Base-by-base conservation (phyloP, 768 basidiomycete species). In the Lactifluus echinatus region DNA sequence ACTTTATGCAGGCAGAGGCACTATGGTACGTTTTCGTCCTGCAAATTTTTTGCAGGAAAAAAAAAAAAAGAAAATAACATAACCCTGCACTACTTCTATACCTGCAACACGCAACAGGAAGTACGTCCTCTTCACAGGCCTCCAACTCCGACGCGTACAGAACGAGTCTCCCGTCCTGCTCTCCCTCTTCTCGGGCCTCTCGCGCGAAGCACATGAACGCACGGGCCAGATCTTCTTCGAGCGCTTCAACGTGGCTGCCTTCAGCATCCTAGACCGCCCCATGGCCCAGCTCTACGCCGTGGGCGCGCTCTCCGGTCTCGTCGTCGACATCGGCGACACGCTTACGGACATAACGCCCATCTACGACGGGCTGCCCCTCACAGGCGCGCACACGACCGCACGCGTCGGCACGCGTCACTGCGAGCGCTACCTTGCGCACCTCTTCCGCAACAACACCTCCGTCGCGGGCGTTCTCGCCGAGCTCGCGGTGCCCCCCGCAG, bases 171-270 rank as follows among this genome's bases (percentile, higher is more conserved):
- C 91, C 2, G 81, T 91, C 53, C 76, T 93, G 31, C 77, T 94
- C 56, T 83, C 85, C 37, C 75, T 94, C 53, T 72, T 77, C 4
- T 71, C 84, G 0, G 80, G 82, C 29, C 78, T 89, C 21, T 79
- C 88, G 24, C 79, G 87, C 51, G 72, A 74, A 36, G 76, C 81
- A 8, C 80, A 86, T 68, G 89, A 93, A 67, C 77, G 77, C 43
- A 78, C 87, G 64, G 87, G 85, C 64, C 90, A 87, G 66, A 77
- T 89, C 37, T 90, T 94, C 72, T 96, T 96, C 65, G 93, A 95
- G 67, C 85, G 89, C 24, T 89, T 94, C 79, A 93, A 93, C 66
- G 85, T 87, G 26, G 85, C 93, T 8, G 89, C 84, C 15, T 81
- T 94, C 62, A 79, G 80, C 53, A 76, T 93, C 63, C 74, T 93